phyloP scores from a whole-genome alignment of 2,329 filamentous ascomycete species.

The Pseudovirgaria hyperparasitica region DNA sequence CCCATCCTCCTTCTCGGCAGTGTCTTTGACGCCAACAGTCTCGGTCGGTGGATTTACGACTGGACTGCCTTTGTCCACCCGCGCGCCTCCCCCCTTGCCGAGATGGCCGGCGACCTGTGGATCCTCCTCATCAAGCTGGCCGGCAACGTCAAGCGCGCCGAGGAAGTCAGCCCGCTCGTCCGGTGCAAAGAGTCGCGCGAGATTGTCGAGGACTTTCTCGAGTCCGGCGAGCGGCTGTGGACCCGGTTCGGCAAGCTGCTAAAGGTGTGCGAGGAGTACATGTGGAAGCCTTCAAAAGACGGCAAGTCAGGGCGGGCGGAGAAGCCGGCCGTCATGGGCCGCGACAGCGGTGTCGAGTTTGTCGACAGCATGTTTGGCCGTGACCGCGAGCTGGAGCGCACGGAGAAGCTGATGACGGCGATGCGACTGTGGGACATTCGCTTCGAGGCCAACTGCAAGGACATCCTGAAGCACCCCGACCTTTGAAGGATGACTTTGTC shows the following conservation, averaged over 20 bases:
- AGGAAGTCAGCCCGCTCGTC: constrained; percentile 63
- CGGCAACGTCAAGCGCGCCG: constrained; percentile 84
- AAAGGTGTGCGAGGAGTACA: constrained; percentile 84
- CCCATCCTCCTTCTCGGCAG: constrained; percentile 90
- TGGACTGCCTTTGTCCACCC: constrained; percentile 93
- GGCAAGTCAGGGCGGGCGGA: constrained; percentile 44
- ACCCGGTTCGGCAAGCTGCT: constrained; percentile 74
- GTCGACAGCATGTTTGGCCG: constrained; percentile 91
- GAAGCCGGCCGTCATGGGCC: constrained; percentile 59
- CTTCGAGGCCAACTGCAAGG: constrained; percentile 92
- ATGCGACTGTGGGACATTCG: constrained; percentile 83
- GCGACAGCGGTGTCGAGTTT: constrained; percentile 87
- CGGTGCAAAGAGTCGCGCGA: constrained; percentile 61
- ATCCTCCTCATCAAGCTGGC: constrained; percentile 85
- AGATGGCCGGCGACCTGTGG: constrained; percentile 92
- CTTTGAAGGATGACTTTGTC: constrained; percentile 16
- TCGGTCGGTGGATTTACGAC: constrained; percentile 99
- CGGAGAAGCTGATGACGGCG: constrained; percentile 83
- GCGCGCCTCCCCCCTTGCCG: constrained; percentile 68
- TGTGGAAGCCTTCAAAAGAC: constrained; percentile 78
- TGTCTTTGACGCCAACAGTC: constrained; percentile 92
- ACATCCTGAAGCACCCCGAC: constrained; percentile 54
- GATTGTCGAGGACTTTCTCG: constrained; percentile 80
- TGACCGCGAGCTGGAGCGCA: constrained; percentile 78
- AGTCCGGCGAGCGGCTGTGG: constrained; percentile 75